Percentiles rank a stretch among this genome's conserved stretches.
These are phyloP conservation scores for Talaromyces stipitatus DNA, from an alignment of 495 filamentous ascomycete genomes.

Conservation along the genomic window DNA sequence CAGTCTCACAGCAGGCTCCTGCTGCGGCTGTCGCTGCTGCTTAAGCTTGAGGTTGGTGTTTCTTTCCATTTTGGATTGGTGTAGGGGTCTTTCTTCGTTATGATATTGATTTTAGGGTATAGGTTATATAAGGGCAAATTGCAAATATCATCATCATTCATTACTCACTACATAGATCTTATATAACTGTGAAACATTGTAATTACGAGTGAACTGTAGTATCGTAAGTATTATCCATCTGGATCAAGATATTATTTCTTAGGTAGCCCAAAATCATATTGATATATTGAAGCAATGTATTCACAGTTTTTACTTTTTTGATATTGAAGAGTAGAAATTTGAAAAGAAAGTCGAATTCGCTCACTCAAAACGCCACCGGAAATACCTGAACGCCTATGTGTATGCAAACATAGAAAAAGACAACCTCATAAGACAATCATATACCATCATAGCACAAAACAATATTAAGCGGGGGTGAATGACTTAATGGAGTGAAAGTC, in stretches of 20 bases:
- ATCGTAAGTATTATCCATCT: no score
- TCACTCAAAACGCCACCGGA: background rate
- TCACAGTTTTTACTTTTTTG: background rate
- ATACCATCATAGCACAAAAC: background rate
- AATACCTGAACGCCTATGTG: background rate
- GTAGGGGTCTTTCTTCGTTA: no score
- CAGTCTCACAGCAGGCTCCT: slow-evolving; percentile 9
- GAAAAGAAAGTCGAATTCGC: background rate
- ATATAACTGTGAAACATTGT: background rate
- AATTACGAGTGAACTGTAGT: background rate
- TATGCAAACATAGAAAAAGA: background rate
- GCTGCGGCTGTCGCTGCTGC: slow-evolving; percentile 4
- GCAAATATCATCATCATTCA: background rate
- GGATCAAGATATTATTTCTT: no score
- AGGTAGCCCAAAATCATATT: background rate
- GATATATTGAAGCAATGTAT: background rate
- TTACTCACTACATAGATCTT: no score
- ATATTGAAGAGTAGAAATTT: background rate
- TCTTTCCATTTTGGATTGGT: background rate
- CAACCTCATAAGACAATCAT: background rate
- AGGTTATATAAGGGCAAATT: background rate
- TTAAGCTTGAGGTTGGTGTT: background rate
- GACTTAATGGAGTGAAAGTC: no score
- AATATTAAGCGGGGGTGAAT: background rate
- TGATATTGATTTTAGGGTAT: background rate